Evolutionary conservation across 805 yeast species (phyloP).

Genomic region (Myxozyma sirexii): DNA sequence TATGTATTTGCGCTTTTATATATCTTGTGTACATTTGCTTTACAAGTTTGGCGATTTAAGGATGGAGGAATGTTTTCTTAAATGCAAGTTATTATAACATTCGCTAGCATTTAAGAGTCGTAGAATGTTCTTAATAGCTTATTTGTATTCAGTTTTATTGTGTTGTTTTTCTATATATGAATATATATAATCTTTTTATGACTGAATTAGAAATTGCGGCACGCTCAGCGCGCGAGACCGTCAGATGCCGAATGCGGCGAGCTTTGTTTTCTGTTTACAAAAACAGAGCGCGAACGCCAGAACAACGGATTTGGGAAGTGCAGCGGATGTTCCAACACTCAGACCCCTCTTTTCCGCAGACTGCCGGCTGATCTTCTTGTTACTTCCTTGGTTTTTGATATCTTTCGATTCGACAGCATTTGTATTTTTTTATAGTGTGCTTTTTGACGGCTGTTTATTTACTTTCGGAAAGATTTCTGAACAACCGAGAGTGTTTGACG

Average conservation of each 20-base stretch:
- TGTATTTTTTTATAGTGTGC: too few relatives aligned
- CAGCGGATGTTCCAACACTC: too few relatives aligned
- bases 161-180: too few relatives aligned
- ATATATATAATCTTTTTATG: too few relatives aligned
- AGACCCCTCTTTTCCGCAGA: too few relatives aligned
- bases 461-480: too few relatives aligned
- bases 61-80: not conserved
- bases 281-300: not conserved
- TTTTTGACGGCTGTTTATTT: too few relatives aligned
- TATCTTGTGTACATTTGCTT: not conserved
- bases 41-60: not conserved
- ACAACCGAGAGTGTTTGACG: too few relatives aligned
- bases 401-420: too few relatives aligned
- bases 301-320: not conserved
- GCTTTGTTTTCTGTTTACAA: not conserved
- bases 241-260: constrained; percentile 3
- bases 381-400: not conserved
- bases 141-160: not conserved
- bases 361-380: too few relatives aligned
- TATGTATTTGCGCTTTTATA: not conserved
- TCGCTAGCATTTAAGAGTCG: not conserved
- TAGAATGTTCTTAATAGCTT: not conserved
- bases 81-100: not conserved
- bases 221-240: too few relatives aligned
- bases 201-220: too few relatives aligned